These are phyloP conservation scores for Candida orba DNA, from an alignment of 805 yeast genomes.

Conservation along the genomic window DNA sequence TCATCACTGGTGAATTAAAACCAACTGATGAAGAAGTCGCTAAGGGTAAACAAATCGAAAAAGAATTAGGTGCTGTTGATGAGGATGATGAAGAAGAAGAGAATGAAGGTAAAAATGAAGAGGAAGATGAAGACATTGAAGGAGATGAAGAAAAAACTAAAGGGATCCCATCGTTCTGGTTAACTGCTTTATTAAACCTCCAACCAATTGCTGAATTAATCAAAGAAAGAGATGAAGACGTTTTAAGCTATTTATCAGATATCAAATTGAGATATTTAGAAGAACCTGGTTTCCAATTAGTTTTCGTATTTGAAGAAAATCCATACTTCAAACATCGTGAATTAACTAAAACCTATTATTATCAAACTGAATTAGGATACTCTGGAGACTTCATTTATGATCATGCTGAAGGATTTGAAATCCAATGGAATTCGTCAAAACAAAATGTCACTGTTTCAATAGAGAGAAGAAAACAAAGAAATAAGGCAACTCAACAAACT, in stretches of 20 bases:
- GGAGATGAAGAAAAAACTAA: conserved; percentile 38
- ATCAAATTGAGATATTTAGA: conserved; percentile 73
- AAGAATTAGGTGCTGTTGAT: conserved; percentile 40
- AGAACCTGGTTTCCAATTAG: conserved; percentile 81
- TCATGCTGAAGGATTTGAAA: conserved; percentile 86
- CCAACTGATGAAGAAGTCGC: conserved; percentile 76
- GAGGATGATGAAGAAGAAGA: conserved; percentile 37
- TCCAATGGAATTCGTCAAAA: conserved; percentile 78
- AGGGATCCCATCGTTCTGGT: conserved; percentile 95
- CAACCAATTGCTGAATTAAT: conserved; percentile 75
- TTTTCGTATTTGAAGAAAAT: conserved; percentile 73
- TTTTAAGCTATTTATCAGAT: conserved; percentile 59
- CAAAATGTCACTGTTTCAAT: conserved; percentile 77
- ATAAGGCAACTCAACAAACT: conserved; percentile 92
- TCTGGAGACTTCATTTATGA: conserved; percentile 96
- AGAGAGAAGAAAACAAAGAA: conserved; percentile 95
- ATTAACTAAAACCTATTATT: conserved; percentile 82
- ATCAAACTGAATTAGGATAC: conserved; percentile 89
- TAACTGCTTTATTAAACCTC: conserved; percentile 87
- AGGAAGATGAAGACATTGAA: conserved; percentile 36
- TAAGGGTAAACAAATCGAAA: conserved; percentile 67
- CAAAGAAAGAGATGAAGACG: conserved; percentile 85
- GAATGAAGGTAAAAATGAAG: no score
- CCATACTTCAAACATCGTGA: conserved; percentile 67
- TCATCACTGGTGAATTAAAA: conserved; percentile 65